These are phyloP conservation scores for Talaromyces sp. DNA, from an alignment of 2,329 filamentous ascomycete species.

Conservation along the genomic window DNA sequence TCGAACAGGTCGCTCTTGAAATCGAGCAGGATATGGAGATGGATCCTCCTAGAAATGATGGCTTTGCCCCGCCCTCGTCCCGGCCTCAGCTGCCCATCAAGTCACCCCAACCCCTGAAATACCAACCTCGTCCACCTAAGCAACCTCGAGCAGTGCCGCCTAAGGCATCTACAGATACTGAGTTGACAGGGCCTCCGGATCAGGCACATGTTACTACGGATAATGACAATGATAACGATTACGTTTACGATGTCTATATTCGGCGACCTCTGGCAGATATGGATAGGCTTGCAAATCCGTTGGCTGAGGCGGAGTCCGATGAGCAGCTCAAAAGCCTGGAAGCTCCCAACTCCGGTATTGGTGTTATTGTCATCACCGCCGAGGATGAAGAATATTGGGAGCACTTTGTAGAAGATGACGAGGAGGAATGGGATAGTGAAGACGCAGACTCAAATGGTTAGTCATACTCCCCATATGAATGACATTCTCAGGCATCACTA, in stretches of 20 bases:
- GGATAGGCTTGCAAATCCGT: conserved; percentile 38
- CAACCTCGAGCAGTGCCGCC: conserved; percentile 23
- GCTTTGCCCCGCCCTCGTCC: conserved; percentile 3
- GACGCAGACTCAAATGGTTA: conserved; percentile 65
- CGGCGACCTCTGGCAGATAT: conserved; percentile 48
- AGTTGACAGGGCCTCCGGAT: conserved; percentile 11
- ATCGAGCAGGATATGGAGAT: conserved; percentile 39
- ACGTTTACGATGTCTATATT: conserved; percentile 65
- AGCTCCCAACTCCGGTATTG: conserved; percentile 38
- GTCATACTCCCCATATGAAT: too few species aligned
- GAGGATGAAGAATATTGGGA: conserved; percentile 60
- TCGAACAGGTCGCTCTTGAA: conserved; percentile 48
- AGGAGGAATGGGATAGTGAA: conserved; percentile 61
- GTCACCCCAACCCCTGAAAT: conserved; percentile 38
- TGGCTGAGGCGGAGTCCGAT: conserved; percentile 32
- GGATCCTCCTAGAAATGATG: conserved; percentile 9
- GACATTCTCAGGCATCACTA: conserved; percentile 1
- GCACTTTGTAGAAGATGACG: conserved; percentile 56
- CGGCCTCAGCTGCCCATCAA: conserved; percentile 8
- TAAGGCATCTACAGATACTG: background rate
- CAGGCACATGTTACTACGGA: conserved; percentile 23
- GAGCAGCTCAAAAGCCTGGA: conserved; percentile 34
- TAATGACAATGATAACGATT: conserved; percentile 54
- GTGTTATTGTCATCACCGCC: conserved; percentile 45
- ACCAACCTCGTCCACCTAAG: conserved; percentile 40